Evolutionary conservation across 257 asterid genomes (phyloP).

Genomic region (Nicotiana undulata): DNA sequence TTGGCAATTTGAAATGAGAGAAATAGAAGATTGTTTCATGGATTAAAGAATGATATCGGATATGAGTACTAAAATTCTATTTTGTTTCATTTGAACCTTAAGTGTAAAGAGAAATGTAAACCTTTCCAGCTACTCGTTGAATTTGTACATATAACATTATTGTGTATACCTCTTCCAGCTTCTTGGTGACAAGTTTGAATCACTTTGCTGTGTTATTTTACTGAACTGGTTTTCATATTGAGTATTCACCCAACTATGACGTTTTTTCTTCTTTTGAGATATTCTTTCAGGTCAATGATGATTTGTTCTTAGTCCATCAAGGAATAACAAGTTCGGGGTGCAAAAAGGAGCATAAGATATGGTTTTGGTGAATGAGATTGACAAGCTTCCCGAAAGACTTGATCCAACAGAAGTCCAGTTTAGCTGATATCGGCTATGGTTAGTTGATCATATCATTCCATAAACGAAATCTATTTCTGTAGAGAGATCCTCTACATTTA

Average conservation of each 20-base stretch:
- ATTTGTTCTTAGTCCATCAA: background rate
- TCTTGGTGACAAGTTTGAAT: background rate
- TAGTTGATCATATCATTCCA: background rate
- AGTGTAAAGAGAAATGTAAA: background rate
- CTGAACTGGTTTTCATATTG: background rate
- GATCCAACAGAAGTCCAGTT: background rate
- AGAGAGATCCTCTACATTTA: background rate
- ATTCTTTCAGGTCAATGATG: background rate
- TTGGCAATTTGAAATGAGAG: background rate
- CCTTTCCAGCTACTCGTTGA: background rate
- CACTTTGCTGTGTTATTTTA: background rate
- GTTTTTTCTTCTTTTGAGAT: background rate
- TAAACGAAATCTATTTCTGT: background rate
- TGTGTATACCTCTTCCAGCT: background rate
- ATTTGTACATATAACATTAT: background rate
- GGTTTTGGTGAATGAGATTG: background rate
- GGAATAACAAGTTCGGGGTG: background rate
- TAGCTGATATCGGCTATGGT: background rate
- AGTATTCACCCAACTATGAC: background rate
- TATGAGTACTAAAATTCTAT: background rate
- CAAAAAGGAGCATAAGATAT: background rate
- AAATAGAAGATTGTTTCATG: background rate
- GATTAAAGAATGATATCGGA: background rate
- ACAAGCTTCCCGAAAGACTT: background rate
- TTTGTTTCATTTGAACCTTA: background rate